Conservation (phyloP, 495 filamentous ascomycete genomes). For the Penicillium atrosanguineum region DNA sequence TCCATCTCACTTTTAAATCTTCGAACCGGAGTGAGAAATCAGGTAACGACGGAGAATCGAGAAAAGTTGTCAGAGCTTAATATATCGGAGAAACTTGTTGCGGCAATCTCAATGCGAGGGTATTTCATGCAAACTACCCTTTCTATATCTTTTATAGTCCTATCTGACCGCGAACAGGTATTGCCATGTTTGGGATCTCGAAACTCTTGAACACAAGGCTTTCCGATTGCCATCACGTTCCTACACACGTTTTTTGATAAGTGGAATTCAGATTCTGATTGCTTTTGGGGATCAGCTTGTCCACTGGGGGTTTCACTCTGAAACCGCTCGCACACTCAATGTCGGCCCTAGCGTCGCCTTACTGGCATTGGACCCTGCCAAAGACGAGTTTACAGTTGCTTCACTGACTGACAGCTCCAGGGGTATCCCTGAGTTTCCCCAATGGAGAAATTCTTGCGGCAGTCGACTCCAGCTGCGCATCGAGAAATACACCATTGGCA, state of each 20-base stretch:
- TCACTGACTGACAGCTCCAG: background rate
- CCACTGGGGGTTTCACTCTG: constrained; percentile 24
- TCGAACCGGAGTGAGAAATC: background rate
- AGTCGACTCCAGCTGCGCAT: background rate
- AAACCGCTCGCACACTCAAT: constrained; percentile 13
- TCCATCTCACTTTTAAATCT: constrained; percentile 19
- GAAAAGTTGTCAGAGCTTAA: constrained; percentile 16
- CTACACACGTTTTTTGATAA: constrained; percentile 9
- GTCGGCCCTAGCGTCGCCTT: background rate
- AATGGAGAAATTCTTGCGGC: too few relatives aligned
- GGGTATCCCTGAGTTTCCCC: too few relatives aligned
- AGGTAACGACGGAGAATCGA: constrained; percentile 30
- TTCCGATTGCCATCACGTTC: constrained; percentile 7
- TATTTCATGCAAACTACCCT: background rate
- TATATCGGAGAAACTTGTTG: constrained; percentile 24
- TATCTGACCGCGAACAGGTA: background rate
- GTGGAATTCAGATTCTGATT: constrained; percentile 21
- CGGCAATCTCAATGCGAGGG: constrained; percentile 24
- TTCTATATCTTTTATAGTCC: background rate
- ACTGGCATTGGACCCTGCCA: constrained; percentile 1
- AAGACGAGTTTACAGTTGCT: constrained; percentile 10
- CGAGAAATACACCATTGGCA: background rate
- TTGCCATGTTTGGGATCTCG: constrained; percentile 32
- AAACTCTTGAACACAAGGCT: constrained; percentile 11
- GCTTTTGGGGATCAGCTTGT: constrained; percentile 13